phyloP scores from a whole-genome alignment of 164 flowering plant genomes.

The Annona squamosa region DNA sequence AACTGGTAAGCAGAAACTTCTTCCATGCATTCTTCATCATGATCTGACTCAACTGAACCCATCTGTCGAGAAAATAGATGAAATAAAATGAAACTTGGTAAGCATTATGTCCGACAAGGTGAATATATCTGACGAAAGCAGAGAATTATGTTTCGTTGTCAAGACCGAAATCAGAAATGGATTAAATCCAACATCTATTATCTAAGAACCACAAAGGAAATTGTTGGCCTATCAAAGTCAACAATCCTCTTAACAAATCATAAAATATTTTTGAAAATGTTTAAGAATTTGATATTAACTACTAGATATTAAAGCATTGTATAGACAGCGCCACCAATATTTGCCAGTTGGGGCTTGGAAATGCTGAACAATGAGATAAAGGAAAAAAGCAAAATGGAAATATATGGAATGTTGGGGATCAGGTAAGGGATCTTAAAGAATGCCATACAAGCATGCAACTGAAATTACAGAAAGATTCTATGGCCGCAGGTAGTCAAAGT shows the following conservation, averaged over 20 bases:
- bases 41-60: slow-evolving; percentile 26
- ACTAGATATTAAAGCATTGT: not conserved
- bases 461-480: not conserved
- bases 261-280: not conserved
- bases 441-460: no score
- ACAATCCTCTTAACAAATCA: not conserved
- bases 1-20: slow-evolving; percentile 25
- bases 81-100: not conserved
- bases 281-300: not conserved
- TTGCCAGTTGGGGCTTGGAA: not conserved
- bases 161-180: not conserved
- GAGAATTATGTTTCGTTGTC: not conserved
- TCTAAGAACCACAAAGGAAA: not conserved
- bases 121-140: not conserved
- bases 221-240: not conserved
- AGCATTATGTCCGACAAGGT: not conserved
- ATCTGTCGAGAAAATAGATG: slow-evolving; percentile 27
- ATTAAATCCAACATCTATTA: not conserved
- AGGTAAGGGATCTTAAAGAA: not conserved
- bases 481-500: not conserved
- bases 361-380: not conserved
- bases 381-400: not conserved
- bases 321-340: not conserved
- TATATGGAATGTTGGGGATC: not conserved
- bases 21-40: slow-evolving; percentile 17